phyloP scores from a whole-genome alignment of 805 yeast species.

The Saccharomycopsis microspora region DNA sequence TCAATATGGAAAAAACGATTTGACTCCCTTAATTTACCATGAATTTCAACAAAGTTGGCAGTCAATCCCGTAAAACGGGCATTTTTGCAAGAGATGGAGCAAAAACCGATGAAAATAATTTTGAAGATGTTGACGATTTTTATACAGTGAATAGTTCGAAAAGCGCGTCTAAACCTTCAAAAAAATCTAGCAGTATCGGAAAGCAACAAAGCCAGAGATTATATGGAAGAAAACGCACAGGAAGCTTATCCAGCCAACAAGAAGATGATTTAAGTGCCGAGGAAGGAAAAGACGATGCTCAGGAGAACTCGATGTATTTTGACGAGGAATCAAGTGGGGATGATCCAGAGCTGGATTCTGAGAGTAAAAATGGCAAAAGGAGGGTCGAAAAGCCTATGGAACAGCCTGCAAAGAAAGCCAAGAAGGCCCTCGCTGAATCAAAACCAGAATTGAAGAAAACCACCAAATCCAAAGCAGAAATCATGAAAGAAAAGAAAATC shows the following conservation, averaged over 20 bases:
- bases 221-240: neutral
- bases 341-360: neutral
- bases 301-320: neutral
- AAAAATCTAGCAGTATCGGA: conserved; percentile 13
- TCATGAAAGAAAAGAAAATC: neutral
- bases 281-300: neutral
- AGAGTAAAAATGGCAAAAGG: neutral
- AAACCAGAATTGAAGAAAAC: no score
- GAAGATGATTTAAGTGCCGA: no score
- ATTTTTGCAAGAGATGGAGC: conserved; percentile 35
- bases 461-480: neutral
- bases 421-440: no score
- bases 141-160: conserved; percentile 32
- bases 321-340: no score
- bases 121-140: conserved; percentile 63
- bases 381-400: neutral
- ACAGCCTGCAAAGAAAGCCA: neutral
- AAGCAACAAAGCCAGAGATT: conserved; percentile 2
- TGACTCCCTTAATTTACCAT: conserved; percentile 16
- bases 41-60: conserved; percentile 41
- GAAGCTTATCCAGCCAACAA: no score
- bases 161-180: conserved; percentile 11
- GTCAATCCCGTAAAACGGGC: conserved; percentile 58
- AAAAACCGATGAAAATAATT: conserved; percentile 43
- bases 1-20: neutral